Percentiles rank a stretch among this genome's conserved stretches.
Conservation (phyloP, 345 rosid species). For the Salix brachista region DNA sequence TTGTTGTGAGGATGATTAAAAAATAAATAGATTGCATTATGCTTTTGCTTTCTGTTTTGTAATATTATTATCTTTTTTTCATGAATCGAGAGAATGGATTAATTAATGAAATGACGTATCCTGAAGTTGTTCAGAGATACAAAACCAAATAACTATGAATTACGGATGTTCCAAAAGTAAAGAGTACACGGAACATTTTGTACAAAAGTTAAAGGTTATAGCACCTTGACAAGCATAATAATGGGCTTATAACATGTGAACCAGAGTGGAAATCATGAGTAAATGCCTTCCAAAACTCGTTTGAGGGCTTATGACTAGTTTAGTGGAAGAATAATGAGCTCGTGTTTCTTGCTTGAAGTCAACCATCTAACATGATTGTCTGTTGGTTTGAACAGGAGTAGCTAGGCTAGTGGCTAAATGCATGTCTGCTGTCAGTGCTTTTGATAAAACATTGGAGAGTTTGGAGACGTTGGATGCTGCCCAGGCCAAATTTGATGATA, state of each 20-base stretch:
- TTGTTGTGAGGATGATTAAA: background rate
- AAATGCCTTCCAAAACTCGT: background rate
- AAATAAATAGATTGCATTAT: background rate
- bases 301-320: background rate
- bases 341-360: background rate
- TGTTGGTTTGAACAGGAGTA: slow-evolving; percentile 47
- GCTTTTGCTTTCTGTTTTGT: background rate
- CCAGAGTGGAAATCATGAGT: too few relatives aligned
- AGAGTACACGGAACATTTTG: background rate
- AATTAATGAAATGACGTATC: background rate
- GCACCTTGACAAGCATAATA: background rate
- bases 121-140: too few relatives aligned
- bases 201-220: background rate
- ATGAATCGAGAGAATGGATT: background rate
- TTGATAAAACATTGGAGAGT: slow-evolving; percentile 67
- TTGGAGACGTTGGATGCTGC: slow-evolving; percentile 71
- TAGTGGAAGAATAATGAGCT: background rate
- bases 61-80: background rate
- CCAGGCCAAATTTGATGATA: slow-evolving; percentile 83
- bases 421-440: slow-evolving; percentile 79
- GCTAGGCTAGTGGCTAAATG: slow-evolving; percentile 82
- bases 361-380: background rate
- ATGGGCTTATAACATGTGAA: too few relatives aligned
- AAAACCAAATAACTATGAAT: too few relatives aligned
- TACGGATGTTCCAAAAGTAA: too few relatives aligned